Evolutionary conservation across 805 yeast species (phyloP), one percentile per base, ranked within the genome.

Genomic region (Brettanomyces custersianus): DNA sequence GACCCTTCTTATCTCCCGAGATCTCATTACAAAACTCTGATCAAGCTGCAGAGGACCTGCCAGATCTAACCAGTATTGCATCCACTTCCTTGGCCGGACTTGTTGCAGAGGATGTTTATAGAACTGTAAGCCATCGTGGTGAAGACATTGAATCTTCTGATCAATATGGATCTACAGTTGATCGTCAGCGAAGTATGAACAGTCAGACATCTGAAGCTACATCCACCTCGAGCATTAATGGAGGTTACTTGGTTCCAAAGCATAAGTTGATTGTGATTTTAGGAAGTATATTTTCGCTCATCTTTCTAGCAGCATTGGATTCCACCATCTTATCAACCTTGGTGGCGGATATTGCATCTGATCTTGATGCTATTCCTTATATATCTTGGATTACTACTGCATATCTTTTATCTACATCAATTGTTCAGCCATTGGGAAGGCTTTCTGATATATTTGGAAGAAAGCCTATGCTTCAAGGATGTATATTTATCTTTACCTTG

Each of bases 301-400:
- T 73, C 0, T 78, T 74, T 45, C 59, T 80, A 27, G 75, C 83
- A 3, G 77, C 88, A 0, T 52, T 80, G 39, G 90, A 80, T 49
- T 65, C 73, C 15, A 80, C 88, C 0, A 70, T 80, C 19, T 78
- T 80, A 13, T 70, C 86, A 0, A 79, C 87, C 1, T 56, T 79
- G 20, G 58, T 79, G 46, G 65, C 82, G 2, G 69, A 70, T 20
- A 79, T 80, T 37, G 83, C 86, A 1, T 74, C 83, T 2, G 86
- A 80, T 45, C 68, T 80, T 47, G 60, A 78, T 43, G 78, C 77
- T 0, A 61, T 79, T 30, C 74, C 76, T 4, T 70, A 70, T 42
- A 66, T 79, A 20, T 70, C 85, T 12, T 80, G 86, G 85, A 76
- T 80, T 18, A 87, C 84, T 2, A 76, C 85, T 0, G 70, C 84